Evolutionary conservation across 1,139 yeast species (phyloP), one percentile per base, ranked within the genome.

Genomic region (Groenewaldozyma auringiensis): DNA sequence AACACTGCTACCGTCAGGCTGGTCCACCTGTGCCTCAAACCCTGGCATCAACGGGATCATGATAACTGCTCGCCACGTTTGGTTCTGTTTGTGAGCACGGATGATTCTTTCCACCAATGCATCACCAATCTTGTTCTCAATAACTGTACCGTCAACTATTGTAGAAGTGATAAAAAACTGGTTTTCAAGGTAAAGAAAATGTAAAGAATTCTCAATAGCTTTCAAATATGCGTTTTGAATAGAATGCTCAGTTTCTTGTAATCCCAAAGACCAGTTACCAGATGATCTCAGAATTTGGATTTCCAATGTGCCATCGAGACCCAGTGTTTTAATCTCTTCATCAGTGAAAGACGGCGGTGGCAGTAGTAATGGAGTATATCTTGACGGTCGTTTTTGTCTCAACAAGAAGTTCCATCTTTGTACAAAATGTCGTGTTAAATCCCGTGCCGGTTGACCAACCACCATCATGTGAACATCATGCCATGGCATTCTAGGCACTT

Each of bases 31-130:
- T 16, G 95, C 82, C 59, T 86, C 95, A 63, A 94, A 94, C 0
- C 98, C 99, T 1, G 99, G 99, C 94, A 92, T 87, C 55, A 94
- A 71, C 2, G 99, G 99, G 50, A 94, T 87, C 3, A 92, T 76
- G 50, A 92, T 81, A 17, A 88, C 76, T 1, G 97, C 97, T 54
- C 81, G 81, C 99, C 99, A 94, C 21, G 70, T 65, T 46, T 80
- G 83, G 2, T 81, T 79, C 51, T 83, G 85, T 49, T 76, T 75
- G 59, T 85, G 83, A 0, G 98, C 98, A 43, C 88, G 75, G 29
- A 88, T 83, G 47, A 92, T 88, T 59, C 99, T 75, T 61, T 92
- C 97, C 13, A 92, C 97, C 44, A 94, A 71, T 0, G 98, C 98
- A 71, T 92, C 96, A 39, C 98, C 98, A 53, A 94, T 84, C 59